Conservation (phyloP, 2,329 filamentous ascomycete species). For the Pyrenophora teres region DNA sequence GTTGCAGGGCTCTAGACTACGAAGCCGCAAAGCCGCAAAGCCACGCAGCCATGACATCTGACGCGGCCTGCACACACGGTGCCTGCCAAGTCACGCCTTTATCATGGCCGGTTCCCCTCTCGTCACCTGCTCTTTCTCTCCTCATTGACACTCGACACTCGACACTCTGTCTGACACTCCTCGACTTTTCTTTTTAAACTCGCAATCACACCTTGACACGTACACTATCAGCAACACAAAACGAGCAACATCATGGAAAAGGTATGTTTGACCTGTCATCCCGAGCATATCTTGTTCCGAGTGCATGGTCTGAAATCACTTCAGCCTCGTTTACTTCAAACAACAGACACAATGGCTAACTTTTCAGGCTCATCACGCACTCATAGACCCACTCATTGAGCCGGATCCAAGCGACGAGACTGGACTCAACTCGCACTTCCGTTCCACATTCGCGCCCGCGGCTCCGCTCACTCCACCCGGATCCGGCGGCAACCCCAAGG, state of each 20-base stretch:
- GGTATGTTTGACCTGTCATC: constrained; percentile 5
- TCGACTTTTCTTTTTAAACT: constrained; percentile 1
- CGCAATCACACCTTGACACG: not conserved
- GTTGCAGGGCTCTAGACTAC: constrained; percentile 19
- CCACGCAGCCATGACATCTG: constrained; percentile 33
- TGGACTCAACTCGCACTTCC: constrained; percentile 64
- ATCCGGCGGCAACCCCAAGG: constrained; percentile 35
- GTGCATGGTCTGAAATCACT: not conserved
- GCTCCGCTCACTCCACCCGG: constrained; percentile 40
- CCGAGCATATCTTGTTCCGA: not conserved
- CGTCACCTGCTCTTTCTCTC: constrained; percentile 18
- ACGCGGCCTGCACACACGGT: constrained; percentile 32
- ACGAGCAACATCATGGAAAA: constrained; percentile 11
- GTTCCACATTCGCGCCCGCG: constrained; percentile 51
- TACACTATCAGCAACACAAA: constrained; percentile 5
- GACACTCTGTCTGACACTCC: too few relatives aligned
- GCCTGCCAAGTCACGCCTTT: constrained; percentile 41
- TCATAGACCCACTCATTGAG: constrained; percentile 71
- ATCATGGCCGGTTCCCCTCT: constrained; percentile 22
- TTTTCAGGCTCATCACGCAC: constrained; percentile 64
- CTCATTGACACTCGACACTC: constrained; percentile 1
- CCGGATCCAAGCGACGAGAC: constrained; percentile 71
- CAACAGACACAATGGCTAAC: constrained; percentile 8
- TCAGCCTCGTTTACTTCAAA: not conserved
- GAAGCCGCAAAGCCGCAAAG: not conserved